Evolutionary conservation across 129 eudicot species (phyloP), one percentile per base, ranked within the genome.

Genomic region (Escallonia herrerae): DNA sequence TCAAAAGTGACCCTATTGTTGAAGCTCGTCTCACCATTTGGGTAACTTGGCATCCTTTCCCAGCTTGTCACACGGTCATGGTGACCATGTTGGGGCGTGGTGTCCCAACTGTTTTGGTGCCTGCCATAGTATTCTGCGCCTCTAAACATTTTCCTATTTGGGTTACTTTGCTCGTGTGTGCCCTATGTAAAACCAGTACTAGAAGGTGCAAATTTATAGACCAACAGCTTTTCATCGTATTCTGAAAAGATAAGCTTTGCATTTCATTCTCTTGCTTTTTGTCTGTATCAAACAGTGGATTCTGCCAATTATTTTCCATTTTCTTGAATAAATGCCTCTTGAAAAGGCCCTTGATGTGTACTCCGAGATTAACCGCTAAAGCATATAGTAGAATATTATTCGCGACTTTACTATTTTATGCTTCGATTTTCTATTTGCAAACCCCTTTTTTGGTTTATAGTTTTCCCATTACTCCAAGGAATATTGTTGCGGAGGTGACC

Each of bases 171-270:
- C 33, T 68, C 62, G 60, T 60, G 22, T 44, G 33, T 54, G 57
- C 50, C 38, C 14, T 59, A 60, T 53, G 41, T 65, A 60, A 0
- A 14, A 41, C 15, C 48, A 60, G 58, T 65, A 22, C 40, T 59
- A n/a, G 33, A 15, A 9, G 13, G 0, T 47, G 48, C 5, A 42
- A 55, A 73, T 68, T 79, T 79, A 79, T 74, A 79, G 74, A 65
- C 48, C 4, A 0, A 3, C 9, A 4, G 13, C 43, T 45, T 22
- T 14, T 48, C n/a, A 65, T 57, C 9, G 22, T 8, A 37, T 63
- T 63, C 15, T 14, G 40, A 15, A 8, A 51, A 43, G 66, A 56
- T 15, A 8, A 67, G 43, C 46, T 55, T 61, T 40, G 83, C 55
- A 79, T 74, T 58, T 9, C 22, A 61, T 79, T 74, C 83, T 42